Evolutionary conservation across 176 grass and related monocot species (phyloP).

Genomic region (maize (Zea mays)): Zm-B73-REFERENCE-NAM-5.0 NC_050104.1:117457501-117458000

Average conservation of each 20-base stretch:
- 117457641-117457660: not conserved
- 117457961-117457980: not conserved
- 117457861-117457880: not conserved
- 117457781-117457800: slow-evolving; percentile 1
- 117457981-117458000: not conserved
- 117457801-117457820: slow-evolving; percentile 6
- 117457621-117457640: not conserved
- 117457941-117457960: not conserved
- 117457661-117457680: slow-evolving; percentile 1
- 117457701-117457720: slow-evolving; percentile 14
- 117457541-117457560: not conserved
- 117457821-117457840: not conserved
- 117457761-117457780: not conserved
- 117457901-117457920: not conserved
- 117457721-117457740: not conserved
- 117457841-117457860: not conserved
- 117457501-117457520: not conserved
- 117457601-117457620: not conserved
- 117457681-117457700: not conserved
- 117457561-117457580: slow-evolving; percentile 9
- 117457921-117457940: not conserved
- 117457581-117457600: not conserved
- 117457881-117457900: not conserved
- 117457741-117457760: not conserved
- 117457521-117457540: not conserved